Base-by-base conservation (phyloP, 768 basidiomycete species). In the Mycena capillaripes region DNA sequence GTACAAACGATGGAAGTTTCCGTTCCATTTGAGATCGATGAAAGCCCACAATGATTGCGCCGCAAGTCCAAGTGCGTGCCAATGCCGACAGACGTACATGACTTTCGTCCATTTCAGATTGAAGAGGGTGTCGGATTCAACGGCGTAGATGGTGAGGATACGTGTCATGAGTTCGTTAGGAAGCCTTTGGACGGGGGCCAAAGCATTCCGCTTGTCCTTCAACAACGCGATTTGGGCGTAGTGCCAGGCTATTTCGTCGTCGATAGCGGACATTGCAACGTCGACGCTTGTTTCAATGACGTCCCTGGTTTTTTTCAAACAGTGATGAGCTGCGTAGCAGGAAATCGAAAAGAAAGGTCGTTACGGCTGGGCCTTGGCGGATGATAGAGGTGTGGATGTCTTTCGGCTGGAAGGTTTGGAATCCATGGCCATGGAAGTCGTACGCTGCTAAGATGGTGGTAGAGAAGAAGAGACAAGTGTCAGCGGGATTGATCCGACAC, bases 41-140 rank as follows among this genome's bases (percentile, higher is more conserved):
- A 23, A 62, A 7, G 21, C 36, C 68, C 68, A 69, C 59, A 69
- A n/a, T 12, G 52, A 10, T 9, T 69, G 40, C 32, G 59, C 52
- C 16, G 68, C 68, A 9, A 44, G 50, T n/a, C 38, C 59, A 4
- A 69, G 40, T 1, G 36, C 52, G 19, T 62, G 52, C 60, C 68
- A 69, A 27, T 34, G 68, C 2, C 42, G 60, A 29, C 68, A 69
- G 11, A 69, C 68, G 19, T 25, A 44, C 30, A 62, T 69, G 11
- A 62, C 23, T 8, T 56, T 34, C 23, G 68, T 62, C 68, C 68
- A 69, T 56, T 62, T 25, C 21, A 69, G 32, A 8, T 55, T 30
- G 42, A 56, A 62, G 12, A 69, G 59, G 2, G 56, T 21, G 19
- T 29, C 50, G 27, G 58, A 61, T 17, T 52, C 67, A 2, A 53